Percentiles rank a stretch among this genome's conserved stretches.
These are phyloP conservation scores for Mycena galopus DNA, from an alignment of 768 basidiomycete genomes.

Conservation along the genomic window DNA sequence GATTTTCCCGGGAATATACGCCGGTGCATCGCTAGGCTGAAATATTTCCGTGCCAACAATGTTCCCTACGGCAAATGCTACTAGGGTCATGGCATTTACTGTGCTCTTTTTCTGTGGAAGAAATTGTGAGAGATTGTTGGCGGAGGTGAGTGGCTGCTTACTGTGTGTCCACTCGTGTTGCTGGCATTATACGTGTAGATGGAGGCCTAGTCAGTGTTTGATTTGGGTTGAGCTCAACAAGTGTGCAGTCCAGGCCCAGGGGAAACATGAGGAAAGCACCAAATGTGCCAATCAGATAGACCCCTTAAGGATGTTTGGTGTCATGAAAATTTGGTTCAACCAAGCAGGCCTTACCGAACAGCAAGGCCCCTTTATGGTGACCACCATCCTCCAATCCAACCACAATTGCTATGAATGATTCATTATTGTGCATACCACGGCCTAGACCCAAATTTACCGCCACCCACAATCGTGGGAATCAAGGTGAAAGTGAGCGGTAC, in stretches of 20 bases:
- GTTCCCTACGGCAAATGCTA: constrained; percentile 68
- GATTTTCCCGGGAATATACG: constrained; percentile 76
- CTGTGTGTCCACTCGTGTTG: constrained; percentile 72
- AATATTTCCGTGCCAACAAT: constrained; percentile 76
- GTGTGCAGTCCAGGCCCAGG: too few relatives aligned
- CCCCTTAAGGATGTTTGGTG: constrained; percentile 33
- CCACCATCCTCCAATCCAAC: constrained; percentile 66
- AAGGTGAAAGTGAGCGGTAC: constrained; percentile 69
- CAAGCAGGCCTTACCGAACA: constrained; percentile 61
- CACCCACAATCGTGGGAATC: constrained; percentile 69
- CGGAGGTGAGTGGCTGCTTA: background rate
- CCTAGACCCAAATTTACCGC: constrained; percentile 49
- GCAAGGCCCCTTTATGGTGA: constrained; percentile 61
- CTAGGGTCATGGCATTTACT: constrained; percentile 71
- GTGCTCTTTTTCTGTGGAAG: constrained; percentile 67
- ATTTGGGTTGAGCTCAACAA: too few relatives aligned
- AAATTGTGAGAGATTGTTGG: background rate
- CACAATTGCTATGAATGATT: constrained; percentile 54
- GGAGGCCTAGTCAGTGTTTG: constrained; percentile 64
- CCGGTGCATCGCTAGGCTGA: constrained; percentile 70
- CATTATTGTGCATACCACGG: background rate
- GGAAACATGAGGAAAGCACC: constrained; percentile 49
- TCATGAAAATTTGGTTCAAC: background rate
- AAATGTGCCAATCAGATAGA: constrained; percentile 67
- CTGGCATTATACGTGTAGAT: constrained; percentile 76